These are phyloP conservation scores for Bullera alba DNA, from an alignment of 768 basidiomycete species.

Conservation along the genomic window DNA sequence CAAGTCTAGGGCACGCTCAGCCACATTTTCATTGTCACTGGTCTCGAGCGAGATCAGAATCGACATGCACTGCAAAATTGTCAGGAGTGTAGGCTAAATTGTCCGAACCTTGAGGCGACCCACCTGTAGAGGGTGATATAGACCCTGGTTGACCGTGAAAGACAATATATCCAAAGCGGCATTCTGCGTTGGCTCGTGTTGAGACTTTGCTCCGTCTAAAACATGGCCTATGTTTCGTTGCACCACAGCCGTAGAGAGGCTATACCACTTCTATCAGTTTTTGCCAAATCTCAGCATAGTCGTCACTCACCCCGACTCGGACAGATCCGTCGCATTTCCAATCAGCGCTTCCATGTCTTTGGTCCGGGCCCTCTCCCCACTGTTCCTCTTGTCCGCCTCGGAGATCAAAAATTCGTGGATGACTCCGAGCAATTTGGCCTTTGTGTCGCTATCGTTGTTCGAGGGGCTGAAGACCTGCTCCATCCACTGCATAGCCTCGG, in stretches of 20 bases:
- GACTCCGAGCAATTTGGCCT: slow-evolving; percentile 69
- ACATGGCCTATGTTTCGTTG: slow-evolving; percentile 85
- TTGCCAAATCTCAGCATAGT: too few species aligned
- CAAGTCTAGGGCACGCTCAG: slow-evolving; percentile 68
- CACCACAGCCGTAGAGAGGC: slow-evolving; percentile 87
- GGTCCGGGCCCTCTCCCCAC: slow-evolving; percentile 3
- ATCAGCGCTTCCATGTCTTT: slow-evolving; percentile 87
- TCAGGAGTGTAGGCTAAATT: neutral
- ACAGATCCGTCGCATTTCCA: slow-evolving; percentile 90
- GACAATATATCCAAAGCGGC: slow-evolving; percentile 83
- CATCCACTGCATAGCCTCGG: slow-evolving; percentile 74
- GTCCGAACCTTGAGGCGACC: slow-evolving; percentile 12
- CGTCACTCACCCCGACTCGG: slow-evolving; percentile 79
- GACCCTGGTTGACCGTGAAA: slow-evolving; percentile 89
- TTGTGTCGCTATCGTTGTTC: slow-evolving; percentile 64
- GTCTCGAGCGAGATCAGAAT: slow-evolving; percentile 92
- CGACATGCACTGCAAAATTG: slow-evolving; percentile 68
- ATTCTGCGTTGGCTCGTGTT: slow-evolving; percentile 62
- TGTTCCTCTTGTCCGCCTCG: slow-evolving; percentile 64
- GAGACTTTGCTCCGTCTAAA: slow-evolving; percentile 69
- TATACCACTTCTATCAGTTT: slow-evolving; percentile 41
- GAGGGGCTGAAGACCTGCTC: slow-evolving; percentile 80
- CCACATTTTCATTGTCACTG: slow-evolving; percentile 56
- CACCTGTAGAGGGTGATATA: slow-evolving; percentile 89
- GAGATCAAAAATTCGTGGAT: slow-evolving; percentile 86